These are phyloP conservation scores for Penicillium robsamsonii DNA, from an alignment of 495 filamentous ascomycete species.

Conservation along the genomic window DNA sequence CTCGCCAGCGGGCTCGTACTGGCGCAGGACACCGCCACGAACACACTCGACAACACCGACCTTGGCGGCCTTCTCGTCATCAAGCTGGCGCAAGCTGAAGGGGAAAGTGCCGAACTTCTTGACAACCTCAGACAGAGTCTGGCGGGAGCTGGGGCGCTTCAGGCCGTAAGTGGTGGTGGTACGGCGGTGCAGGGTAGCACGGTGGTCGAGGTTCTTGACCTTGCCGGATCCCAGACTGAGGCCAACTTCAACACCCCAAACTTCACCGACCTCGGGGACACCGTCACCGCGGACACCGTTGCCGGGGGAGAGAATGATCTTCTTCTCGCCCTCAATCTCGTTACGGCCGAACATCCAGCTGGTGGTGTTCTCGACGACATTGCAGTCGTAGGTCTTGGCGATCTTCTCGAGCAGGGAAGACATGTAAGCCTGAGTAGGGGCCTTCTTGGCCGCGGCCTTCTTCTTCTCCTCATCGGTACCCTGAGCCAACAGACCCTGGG, in stretches of 20 bases:
- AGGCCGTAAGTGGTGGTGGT: constrained; percentile 86
- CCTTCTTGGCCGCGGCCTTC: constrained; percentile 79
- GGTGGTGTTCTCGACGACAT: constrained; percentile 93
- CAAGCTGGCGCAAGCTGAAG: constrained; percentile 94
- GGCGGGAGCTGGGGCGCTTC: constrained; percentile 87
- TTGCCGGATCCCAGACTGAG: constrained; percentile 89
- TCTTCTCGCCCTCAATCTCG: constrained; percentile 97
- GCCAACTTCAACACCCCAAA: constrained; percentile 96
- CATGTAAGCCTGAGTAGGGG: constrained; percentile 79
- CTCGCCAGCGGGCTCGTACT: constrained; percentile 93
- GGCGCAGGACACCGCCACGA: constrained; percentile 80
- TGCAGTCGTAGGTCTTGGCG: constrained; percentile 85
- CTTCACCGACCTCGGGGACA: constrained; percentile 84
- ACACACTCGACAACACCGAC: constrained; percentile 95
- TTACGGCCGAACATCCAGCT: constrained; percentile 94
- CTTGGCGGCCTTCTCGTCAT: constrained; percentile 95
- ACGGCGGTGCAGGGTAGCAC: constrained; percentile 87
- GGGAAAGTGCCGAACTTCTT: constrained; percentile 98
- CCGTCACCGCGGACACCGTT: constrained; percentile 89
- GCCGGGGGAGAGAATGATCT: constrained; percentile 88
- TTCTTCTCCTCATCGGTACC: constrained; percentile 92
- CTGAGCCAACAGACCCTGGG: constrained; percentile 75
- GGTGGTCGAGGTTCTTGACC: constrained; percentile 83
- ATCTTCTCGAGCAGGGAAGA: constrained; percentile 86
- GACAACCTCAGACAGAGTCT: constrained; percentile 85